Evolutionary conservation across 331 rosid genomes (phyloP).

Genomic region (Pyrus hybrid): DNA sequence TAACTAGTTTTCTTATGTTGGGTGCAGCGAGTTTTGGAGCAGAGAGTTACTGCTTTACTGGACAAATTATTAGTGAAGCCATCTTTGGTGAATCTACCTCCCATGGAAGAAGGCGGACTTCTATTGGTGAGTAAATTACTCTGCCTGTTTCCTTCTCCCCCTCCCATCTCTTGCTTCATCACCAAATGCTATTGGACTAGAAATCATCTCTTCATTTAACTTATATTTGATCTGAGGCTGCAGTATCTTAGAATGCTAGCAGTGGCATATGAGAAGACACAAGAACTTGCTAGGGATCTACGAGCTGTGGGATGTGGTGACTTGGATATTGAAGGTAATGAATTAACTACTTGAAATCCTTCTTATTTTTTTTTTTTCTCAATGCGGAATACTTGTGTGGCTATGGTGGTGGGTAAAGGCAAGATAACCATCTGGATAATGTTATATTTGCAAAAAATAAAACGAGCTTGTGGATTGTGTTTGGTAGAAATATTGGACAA

Average conservation of each 20-base stretch:
- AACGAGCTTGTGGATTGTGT: background rate
- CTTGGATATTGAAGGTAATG: constrained; percentile 95
- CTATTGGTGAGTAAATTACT: constrained; percentile 59
- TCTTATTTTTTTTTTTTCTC: background rate
- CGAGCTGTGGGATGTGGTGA: constrained; percentile 94
- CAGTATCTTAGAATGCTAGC: constrained; percentile 99
- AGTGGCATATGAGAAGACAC: constrained; percentile 95
- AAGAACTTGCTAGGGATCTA: constrained; percentile 88
- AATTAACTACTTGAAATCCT: background rate
- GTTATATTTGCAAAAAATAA: background rate
- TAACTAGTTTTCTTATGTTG: constrained; percentile 15
- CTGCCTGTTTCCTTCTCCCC: background rate
- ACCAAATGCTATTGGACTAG: constrained; percentile 6
- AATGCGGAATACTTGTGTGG: background rate
- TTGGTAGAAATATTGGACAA: background rate
- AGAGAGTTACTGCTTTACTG: constrained; percentile 77
- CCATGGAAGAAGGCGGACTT: constrained; percentile 97
- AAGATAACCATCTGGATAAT: background rate
- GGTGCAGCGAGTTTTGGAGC: constrained; percentile 90
- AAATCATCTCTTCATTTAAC: constrained; percentile 17
- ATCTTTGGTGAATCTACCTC: constrained; percentile 81
- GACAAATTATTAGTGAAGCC: constrained; percentile 88
- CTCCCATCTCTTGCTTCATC: constrained; percentile 5
- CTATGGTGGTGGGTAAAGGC: background rate
- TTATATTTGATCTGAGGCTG: constrained; percentile 36